Evolutionary conservation across 345 rosid species (phyloP), one percentile per base, ranked within the genome.

Genomic region (Syzygium jambos): DNA sequence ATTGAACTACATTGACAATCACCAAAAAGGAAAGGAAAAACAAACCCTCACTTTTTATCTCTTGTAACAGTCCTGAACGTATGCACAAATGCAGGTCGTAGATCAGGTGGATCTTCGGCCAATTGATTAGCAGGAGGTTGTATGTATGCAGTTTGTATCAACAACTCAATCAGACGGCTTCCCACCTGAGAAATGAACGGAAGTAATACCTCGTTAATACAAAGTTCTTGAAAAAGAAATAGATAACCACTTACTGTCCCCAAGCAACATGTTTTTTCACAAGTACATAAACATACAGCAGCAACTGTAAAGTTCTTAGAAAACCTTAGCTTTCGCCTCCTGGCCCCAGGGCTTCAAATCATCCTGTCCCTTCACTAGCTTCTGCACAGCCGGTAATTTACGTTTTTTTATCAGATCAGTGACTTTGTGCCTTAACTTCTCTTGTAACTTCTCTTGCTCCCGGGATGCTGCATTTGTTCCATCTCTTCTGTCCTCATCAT

Each of bases 41-140:
- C 63, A 78, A 89, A 85, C 78, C 85, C 95, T 89, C 89, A 96
- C 99, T 85, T 91, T 80, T 89, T 89, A 88, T 90, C 95, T 86
- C 92, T 91, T 27, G 90, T 86, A 90, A 91, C 85, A 59, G 93
- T 92, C 92, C 86, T 94, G 82, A 92, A 89, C 23, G 94, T 90
- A 89, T 98, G 99, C 85, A 89, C 61, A 95, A 98, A 98, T 92
- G 99, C 99, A 89, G 99, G 99, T 57, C 95, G 95, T 85, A 95
- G 89, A 88, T 96, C 98, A 88, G 99, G 98, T 65, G 95, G 96
- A 90, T 86, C 90, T 89, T 93, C 93, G 63, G 87, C 95, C 87
- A 90, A 89, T 90, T 94, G 95, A 92, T 93, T 88, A 88, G 92
- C 85, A 87, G 99, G 95, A 87, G 97, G 90, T 84, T 98, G 99